Evolutionary conservation across 179 eudicot genomes (phyloP).

Genomic region (Camellia oleifera): DNA sequence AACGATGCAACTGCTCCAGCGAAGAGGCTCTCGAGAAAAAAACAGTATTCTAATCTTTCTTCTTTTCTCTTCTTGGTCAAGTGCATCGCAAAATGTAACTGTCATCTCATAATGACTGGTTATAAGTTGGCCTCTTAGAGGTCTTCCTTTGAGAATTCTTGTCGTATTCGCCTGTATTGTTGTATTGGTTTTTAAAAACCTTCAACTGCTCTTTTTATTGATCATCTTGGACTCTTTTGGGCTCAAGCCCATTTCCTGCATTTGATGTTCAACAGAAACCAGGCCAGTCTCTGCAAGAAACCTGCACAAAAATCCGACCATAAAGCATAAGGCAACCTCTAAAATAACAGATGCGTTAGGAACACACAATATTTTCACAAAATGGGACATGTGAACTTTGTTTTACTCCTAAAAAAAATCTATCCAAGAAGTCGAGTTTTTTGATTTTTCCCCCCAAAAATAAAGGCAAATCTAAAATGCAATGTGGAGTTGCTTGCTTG

Average conservation of each 20-base stretch:
- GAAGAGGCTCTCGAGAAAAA: neutral
- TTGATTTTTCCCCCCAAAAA: neutral
- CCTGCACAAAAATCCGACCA: constrained; percentile 33
- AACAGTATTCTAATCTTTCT: neutral
- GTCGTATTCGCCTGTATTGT: constrained; percentile 5
- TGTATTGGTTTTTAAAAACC: neutral
- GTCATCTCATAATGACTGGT: neutral
- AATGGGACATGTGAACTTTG: too few relatives aligned
- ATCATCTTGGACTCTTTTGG: constrained; percentile 30
- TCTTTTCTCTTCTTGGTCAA: neutral
- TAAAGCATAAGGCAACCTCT: neutral
- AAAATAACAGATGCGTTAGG: too few relatives aligned
- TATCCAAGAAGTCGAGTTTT: neutral
- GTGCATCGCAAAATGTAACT: neutral
- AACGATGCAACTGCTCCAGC: neutral
- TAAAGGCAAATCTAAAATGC: neutral
- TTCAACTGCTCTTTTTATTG: constrained; percentile 39
- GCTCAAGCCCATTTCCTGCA: constrained; percentile 72
- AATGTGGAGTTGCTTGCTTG: neutral
- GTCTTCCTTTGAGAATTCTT: constrained; percentile 5
- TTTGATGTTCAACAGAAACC: constrained; percentile 77
- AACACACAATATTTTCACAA: too few relatives aligned
- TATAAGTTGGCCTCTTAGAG: neutral
- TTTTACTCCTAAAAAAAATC: neutral
- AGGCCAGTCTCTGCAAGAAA: constrained; percentile 79